A percentile compares a stretch with the other conserved stretches of the same genome.
phyloP scores from a whole-genome alignment of 331 rosid genomes.

The Ulmus americana region DNA sequence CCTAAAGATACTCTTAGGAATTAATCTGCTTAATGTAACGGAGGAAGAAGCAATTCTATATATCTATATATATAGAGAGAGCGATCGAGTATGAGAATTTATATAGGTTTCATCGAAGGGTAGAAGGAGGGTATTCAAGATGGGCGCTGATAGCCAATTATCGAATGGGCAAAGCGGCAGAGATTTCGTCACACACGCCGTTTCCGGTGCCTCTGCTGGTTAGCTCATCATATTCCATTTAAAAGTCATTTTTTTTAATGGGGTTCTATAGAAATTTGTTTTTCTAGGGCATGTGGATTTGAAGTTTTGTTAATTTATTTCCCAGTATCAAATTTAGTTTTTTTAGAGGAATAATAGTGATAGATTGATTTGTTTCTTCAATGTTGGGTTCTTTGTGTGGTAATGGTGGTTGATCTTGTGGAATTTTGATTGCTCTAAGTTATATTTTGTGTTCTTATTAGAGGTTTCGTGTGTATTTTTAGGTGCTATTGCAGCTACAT shows the following conservation, averaged over 20 bases:
- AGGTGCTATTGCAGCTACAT: conserved; percentile 93
- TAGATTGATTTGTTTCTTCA: neutral
- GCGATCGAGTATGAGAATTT: conserved; percentile 14
- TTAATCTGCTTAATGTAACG: neutral
- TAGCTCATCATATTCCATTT: conserved; percentile 12
- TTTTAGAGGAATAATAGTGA: neutral
- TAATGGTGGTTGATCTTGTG: neutral
- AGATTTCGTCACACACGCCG: conserved; percentile 55
- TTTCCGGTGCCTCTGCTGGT: conserved; percentile 93
- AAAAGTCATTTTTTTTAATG: too few relatives aligned
- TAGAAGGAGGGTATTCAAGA: conserved; percentile 28
- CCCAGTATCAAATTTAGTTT: neutral
- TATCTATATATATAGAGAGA: neutral
- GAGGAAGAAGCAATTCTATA: neutral
- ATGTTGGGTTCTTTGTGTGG: neutral
- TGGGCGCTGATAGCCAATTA: conserved; percentile 47
- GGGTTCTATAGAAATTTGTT: too few relatives aligned
- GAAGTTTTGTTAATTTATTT: too few relatives aligned
- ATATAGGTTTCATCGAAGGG: neutral
- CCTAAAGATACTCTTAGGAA: neutral
- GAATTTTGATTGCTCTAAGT: conserved; percentile 2
- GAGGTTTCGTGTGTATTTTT: conserved; percentile 24
- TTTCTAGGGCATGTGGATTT: too few relatives aligned
- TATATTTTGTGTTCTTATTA: neutral
- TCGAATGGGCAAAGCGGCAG: conserved; percentile 31